phyloP scores from a whole-genome alignment of 768 basidiomycete species.

The Cyathus striatus region DNA sequence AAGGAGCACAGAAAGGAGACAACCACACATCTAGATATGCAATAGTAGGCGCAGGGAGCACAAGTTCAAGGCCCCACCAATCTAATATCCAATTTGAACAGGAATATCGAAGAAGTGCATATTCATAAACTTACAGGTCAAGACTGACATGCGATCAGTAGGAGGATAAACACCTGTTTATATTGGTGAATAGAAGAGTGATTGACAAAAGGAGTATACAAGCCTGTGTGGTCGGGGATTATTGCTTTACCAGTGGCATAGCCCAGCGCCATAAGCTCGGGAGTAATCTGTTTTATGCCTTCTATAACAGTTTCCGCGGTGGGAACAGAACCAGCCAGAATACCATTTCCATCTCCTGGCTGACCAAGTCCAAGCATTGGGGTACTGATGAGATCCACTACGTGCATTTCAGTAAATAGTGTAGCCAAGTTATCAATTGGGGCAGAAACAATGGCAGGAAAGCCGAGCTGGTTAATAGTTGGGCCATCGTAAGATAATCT shows the following conservation, averaged over 20 bases:
- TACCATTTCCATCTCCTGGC: constrained; percentile 60
- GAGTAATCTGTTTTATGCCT: constrained; percentile 68
- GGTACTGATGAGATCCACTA: constrained; percentile 54
- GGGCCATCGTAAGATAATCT: constrained; percentile 21
- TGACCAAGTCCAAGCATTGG: constrained; percentile 72
- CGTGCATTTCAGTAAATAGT: constrained; percentile 52
- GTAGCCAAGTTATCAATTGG: constrained; percentile 44
- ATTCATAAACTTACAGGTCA: constrained; percentile 70
- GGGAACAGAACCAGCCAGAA: constrained; percentile 72
- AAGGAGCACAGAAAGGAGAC: too few relatives aligned
- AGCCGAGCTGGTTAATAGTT: constrained; percentile 4
- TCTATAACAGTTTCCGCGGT: constrained; percentile 67
- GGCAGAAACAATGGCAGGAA: constrained; percentile 39
- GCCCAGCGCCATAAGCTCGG: constrained; percentile 72
- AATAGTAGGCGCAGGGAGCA: constrained; percentile 69
- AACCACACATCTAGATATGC: constrained; percentile 50
- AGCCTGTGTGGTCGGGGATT: constrained; percentile 62
- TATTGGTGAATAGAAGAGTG: not conserved
- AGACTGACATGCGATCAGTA: constrained; percentile 67
- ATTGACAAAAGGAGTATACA: constrained; percentile 2
- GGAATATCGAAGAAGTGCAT: too few relatives aligned
- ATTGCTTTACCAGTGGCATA: constrained; percentile 68
- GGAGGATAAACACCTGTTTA: constrained; percentile 60
- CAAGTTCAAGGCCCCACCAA: constrained; percentile 88
- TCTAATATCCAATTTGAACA: too few relatives aligned